Evolutionary conservation across 2,329 filamentous ascomycete species (phyloP).

Genomic region (Didymella arachidicola): DNA sequence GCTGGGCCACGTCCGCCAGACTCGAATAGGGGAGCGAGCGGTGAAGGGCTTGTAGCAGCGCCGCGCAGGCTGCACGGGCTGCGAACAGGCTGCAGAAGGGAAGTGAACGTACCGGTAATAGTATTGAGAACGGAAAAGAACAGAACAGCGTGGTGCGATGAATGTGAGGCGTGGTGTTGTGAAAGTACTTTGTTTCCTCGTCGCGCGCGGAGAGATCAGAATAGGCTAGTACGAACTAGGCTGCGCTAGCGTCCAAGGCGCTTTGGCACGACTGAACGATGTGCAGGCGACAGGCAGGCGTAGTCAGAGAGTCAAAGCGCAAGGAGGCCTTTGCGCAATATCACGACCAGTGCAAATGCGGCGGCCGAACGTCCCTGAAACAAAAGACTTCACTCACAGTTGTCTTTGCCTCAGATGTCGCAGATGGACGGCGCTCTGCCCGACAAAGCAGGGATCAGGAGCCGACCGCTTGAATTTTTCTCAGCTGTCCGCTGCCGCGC

Average conservation of each 20-base stretch:
- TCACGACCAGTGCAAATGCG: conserved; percentile 20
- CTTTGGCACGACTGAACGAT: conserved; percentile 20
- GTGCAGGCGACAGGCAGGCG: conserved; percentile 21
- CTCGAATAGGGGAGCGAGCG: conserved; percentile 48
- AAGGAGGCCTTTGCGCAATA: conserved; percentile 21
- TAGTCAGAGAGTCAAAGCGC: conserved; percentile 17
- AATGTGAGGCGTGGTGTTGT: conserved; percentile 43
- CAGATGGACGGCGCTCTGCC: conserved; percentile 12
- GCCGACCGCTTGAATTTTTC: conserved; percentile 20
- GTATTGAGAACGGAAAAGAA: conserved; percentile 30
- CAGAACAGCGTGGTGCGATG: conserved; percentile 42
- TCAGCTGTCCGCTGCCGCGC: conserved; percentile 22
- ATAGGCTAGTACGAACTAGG: conserved; percentile 22
- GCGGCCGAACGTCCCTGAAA: conserved; percentile 17
- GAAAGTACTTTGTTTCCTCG: conserved; percentile 48
- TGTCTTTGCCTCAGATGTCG: conserved; percentile 16
- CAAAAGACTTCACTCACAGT: conserved; percentile 14
- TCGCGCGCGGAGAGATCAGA: conserved; percentile 47
- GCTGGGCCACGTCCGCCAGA: conserved; percentile 39
- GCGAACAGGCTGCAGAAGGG: conserved; percentile 22
- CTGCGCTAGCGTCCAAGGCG: conserved; percentile 15
- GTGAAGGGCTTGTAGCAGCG: conserved; percentile 36
- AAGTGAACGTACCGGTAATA: conserved; percentile 45
- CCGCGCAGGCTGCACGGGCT: conserved; percentile 31
- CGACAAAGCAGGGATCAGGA: conserved; percentile 16